A percentile compares a stretch with the other conserved stretches of the same genome.
Conservation (phyloP, 1,284 basidiomycete genomes). For the Ceratobasidium papillatum region DNA sequence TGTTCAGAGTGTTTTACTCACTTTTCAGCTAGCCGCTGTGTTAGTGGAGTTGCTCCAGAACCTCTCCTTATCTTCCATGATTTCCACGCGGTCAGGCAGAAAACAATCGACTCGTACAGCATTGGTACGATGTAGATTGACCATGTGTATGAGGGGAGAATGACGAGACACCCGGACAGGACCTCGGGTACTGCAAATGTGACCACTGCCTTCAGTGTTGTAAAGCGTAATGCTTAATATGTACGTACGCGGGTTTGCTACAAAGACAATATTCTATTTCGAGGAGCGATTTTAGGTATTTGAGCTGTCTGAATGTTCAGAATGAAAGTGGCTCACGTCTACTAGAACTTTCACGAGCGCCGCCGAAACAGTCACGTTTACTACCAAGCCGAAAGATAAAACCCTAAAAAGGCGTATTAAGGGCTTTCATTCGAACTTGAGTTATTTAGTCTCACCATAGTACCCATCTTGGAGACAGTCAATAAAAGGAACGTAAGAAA, state of each 20-base stretch:
- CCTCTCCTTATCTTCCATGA: conserved; percentile 4
- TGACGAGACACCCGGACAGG: conserved; percentile 4
- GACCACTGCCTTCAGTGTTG: background rate
- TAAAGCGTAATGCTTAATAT: background rate
- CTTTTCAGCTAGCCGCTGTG: background rate
- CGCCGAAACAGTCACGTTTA: background rate
- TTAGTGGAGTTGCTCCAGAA: background rate
- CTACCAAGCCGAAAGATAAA: background rate
- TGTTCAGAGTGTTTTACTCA: background rate
- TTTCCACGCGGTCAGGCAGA: conserved; percentile 8
- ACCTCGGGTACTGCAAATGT: background rate
- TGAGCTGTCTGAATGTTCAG: background rate
- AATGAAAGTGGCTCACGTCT: background rate
- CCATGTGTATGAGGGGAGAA: conserved; percentile 8
- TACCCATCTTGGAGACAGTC: background rate
- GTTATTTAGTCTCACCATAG: background rate
- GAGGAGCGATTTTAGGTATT: background rate
- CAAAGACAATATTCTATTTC: background rate
- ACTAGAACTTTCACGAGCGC: background rate
- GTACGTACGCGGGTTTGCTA: conserved; percentile 10
- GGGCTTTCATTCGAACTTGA: background rate
- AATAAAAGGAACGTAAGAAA: background rate
- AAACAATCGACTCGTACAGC: conserved; percentile 4
- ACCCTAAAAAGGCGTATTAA: background rate
- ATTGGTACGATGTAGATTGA: conserved; percentile 1